A percentile compares a stretch with the other conserved stretches of the same genome.
Conservation (phyloP, 1,284 basidiomycete species). For the Schizophyllum commune region DNA sequence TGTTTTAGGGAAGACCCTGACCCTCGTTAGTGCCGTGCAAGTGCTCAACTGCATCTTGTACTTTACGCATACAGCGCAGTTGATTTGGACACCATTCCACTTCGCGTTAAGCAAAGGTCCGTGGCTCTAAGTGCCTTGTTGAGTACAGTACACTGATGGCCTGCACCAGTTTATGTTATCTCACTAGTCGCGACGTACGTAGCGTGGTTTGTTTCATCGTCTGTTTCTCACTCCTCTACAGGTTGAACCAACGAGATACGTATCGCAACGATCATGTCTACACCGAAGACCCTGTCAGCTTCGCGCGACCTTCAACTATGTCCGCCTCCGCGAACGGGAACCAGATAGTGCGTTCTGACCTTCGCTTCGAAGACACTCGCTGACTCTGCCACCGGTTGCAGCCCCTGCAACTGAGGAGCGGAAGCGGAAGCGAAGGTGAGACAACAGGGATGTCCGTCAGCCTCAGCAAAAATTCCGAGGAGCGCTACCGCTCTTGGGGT, state of each 20-base stretch:
- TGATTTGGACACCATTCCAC: background rate
- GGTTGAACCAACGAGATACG: background rate
- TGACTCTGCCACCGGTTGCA: background rate
- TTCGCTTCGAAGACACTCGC: background rate
- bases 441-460: background rate
- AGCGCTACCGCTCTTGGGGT: background rate
- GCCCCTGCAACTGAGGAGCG: background rate
- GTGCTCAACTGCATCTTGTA: background rate
- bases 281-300: background rate
- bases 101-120: background rate
- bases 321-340: background rate
- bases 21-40: background rate
- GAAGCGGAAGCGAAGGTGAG: background rate
- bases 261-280: background rate
- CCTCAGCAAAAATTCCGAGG: background rate
- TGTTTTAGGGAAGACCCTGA: background rate
- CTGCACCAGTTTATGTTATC: background rate
- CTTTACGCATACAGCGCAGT: background rate
- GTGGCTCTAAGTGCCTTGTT: background rate
- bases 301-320: background rate
- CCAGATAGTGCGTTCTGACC: background rate
- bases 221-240: background rate
- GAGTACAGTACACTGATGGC: background rate
- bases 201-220: background rate
- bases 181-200: background rate